Evolutionary conservation across 2,329 filamentous ascomycete genomes (phyloP).

Genomic region (Diaporthe batatas): DNA sequence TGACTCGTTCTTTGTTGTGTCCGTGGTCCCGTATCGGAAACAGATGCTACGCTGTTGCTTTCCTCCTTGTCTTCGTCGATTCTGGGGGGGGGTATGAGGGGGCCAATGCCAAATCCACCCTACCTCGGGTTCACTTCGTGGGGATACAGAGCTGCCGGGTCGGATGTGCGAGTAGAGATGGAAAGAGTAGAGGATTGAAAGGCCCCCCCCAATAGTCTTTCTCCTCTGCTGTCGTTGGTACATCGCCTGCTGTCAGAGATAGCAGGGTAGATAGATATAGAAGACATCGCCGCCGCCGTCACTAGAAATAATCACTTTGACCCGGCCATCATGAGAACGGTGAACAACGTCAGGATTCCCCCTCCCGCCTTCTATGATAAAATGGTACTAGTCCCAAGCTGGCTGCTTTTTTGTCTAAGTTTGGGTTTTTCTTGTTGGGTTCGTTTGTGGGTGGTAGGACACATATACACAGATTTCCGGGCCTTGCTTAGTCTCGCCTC

Average conservation of each 20-base stretch:
- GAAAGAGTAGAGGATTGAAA: slow-evolving; percentile 9
- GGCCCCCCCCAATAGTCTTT: background rate
- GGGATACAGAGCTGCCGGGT: background rate
- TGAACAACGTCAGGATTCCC: slow-evolving; percentile 32
- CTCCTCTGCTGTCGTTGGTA: slow-evolving; percentile 17
- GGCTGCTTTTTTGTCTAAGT: slow-evolving; percentile 36
- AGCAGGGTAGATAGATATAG: slow-evolving; percentile 1
- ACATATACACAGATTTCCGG: slow-evolving; percentile 41
- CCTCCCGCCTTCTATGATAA: slow-evolving; percentile 33
- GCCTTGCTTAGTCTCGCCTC: slow-evolving; percentile 21
- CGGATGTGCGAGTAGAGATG: background rate
- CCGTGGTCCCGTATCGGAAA: slow-evolving; percentile 11
- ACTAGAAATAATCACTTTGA: slow-evolving; percentile 1
- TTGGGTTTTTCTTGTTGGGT: slow-evolving; percentile 25
- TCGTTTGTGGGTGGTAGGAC: slow-evolving; percentile 32
- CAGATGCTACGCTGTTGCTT: slow-evolving; percentile 28
- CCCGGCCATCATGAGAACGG: slow-evolving; percentile 29
- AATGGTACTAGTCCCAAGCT: slow-evolving; percentile 35
- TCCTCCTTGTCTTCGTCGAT: background rate
- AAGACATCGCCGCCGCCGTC: slow-evolving; percentile 8
- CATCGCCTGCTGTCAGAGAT: background rate
- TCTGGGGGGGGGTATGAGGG: background rate
- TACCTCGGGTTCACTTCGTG: background rate
- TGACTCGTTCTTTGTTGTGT: slow-evolving; percentile 2
- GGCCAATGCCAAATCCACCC: background rate